A percentile compares a stretch with the other conserved stretches of the same genome.
Conservation (phyloP, 1,284 basidiomycete genomes). For the Irpex sp. region DNA sequence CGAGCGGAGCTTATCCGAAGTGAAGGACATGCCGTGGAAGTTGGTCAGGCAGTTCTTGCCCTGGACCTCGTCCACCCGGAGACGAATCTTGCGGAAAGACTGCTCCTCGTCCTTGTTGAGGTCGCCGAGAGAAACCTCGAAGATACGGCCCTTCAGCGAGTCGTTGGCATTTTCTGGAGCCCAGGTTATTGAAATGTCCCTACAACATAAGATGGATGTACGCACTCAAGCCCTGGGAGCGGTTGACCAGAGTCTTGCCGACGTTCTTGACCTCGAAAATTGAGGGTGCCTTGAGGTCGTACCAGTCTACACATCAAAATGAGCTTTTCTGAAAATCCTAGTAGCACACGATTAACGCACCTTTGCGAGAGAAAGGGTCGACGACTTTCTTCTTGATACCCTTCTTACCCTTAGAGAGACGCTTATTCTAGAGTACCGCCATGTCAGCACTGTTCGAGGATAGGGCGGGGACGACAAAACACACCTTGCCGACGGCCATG, state of each 20-base stretch:
- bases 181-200: slow-evolving; percentile 11
- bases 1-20: slow-evolving; percentile 99
- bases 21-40: slow-evolving; percentile 99
- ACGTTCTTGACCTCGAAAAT: slow-evolving; percentile 97
- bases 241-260: slow-evolving; percentile 98
- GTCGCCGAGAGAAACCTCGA: slow-evolving; percentile 97
- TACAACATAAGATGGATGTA: slow-evolving; percentile 19
- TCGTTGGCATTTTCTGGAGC: slow-evolving; percentile 96
- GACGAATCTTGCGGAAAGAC: slow-evolving; percentile 99
- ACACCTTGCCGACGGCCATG: slow-evolving; percentile 93
- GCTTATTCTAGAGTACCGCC: slow-evolving; percentile 76
- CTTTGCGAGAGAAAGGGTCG: slow-evolving; percentile 99
- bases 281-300: slow-evolving; percentile 98
- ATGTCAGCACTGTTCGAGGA: slow-evolving; percentile 7
- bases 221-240: slow-evolving; percentile 96
- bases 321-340: background rate
- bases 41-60: slow-evolving; percentile 99
- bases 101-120: slow-evolving; percentile 99
- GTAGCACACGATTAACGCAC: slow-evolving; percentile 35
- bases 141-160: slow-evolving; percentile 95
- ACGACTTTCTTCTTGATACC: slow-evolving; percentile 99
- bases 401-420: slow-evolving; percentile 99
- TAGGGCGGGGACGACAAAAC: slow-evolving; percentile 16
- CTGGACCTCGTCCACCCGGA: slow-evolving; percentile 96
- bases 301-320: slow-evolving; percentile 75